Evolutionary conservation across 768 basidiomycete genomes (phyloP), one percentile per base, ranked within the genome.

Genomic region (Mycena venus): DNA sequence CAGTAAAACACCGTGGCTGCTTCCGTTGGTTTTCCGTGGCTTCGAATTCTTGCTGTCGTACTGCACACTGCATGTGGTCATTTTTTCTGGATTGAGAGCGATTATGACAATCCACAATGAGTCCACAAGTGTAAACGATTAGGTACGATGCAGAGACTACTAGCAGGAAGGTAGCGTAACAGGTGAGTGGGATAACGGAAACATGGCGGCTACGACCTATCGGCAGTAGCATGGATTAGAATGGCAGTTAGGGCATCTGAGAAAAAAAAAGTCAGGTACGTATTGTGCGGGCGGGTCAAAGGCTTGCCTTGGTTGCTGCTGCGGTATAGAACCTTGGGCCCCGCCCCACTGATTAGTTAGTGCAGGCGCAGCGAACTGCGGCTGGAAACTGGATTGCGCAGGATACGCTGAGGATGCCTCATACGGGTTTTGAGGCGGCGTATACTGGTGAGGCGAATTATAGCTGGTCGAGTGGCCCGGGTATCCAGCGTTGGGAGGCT

Each of bases 11-110:
- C 64, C 32, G 27, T 29, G 19, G 10, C 8, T 38, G 34, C 58
- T 67, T 65, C 36, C 56, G 56, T 69, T 61, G 51, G 32, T 56
- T 62, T 61, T 67, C 51, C 34, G 19, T 56, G 73, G n/a, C 73
- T 74, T 74, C 73, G 38, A 63, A 11, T 61, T 67, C 72, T 68
- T 31, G 62, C 63, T 73, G 63, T 47, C 70, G 70, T 72, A 56
- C 31, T 31, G n/a, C 17, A 9, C 21, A 31, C 17, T 17, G n/a
- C 31, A 10, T 40, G 29, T 42, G 7, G 47, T 60, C 70, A 58
- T 23, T 38, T 61, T 49, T 25, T n/a, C n/a, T n/a, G 49, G 31
- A 11, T 21, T 21, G 9, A 62, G 36, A 61, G 21, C 15, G 23
- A 40, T 56, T 64, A 32, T 21, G 15, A 11, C 27, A 44, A 55